Conservation (phyloP, 129 eudicot species). For the Lonicera japonica region DNA sequence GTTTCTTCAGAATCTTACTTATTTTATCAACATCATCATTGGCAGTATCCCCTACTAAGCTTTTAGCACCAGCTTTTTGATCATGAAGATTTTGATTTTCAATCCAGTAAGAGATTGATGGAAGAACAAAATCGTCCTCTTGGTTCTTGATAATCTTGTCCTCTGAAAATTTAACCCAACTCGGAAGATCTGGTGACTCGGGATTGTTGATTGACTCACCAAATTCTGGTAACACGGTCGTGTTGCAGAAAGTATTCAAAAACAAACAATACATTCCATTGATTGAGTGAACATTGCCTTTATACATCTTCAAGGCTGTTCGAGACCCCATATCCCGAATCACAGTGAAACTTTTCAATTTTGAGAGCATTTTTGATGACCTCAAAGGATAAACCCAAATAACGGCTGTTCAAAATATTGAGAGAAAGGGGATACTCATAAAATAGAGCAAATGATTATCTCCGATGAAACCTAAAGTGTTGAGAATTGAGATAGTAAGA, state of each 20-base stretch:
- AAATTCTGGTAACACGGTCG: slow-evolving; percentile 3
- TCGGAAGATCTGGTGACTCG: slow-evolving; percentile 76
- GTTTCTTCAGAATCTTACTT: slow-evolving; percentile 36
- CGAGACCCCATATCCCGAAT: slow-evolving; percentile 1
- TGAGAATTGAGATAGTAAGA: no score
- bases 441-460: slow-evolving; percentile 1
- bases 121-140: slow-evolving; percentile 75
- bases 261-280: slow-evolving; percentile 16
- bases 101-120: slow-evolving; percentile 61
- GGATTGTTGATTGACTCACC: slow-evolving; percentile 16
- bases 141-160: slow-evolving; percentile 8
- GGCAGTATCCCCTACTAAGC: no score
- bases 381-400: not conserved
- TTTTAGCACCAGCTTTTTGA: slow-evolving; percentile 22
- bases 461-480: not conserved
- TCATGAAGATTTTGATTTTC: slow-evolving; percentile 25
- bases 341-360: slow-evolving; percentile 11
- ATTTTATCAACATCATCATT: slow-evolving; percentile 48
- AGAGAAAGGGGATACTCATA: not conserved
- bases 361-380: slow-evolving; percentile 26
- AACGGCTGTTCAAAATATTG: not conserved
- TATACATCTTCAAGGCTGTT: not conserved
- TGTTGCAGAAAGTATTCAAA: slow-evolving; percentile 22
- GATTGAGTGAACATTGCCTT: not conserved
- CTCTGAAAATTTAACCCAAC: slow-evolving; percentile 57